These are phyloP conservation scores for Fusarium sp. DNA, from an alignment of 2,329 filamentous ascomycete species.

Conservation along the genomic window DNA sequence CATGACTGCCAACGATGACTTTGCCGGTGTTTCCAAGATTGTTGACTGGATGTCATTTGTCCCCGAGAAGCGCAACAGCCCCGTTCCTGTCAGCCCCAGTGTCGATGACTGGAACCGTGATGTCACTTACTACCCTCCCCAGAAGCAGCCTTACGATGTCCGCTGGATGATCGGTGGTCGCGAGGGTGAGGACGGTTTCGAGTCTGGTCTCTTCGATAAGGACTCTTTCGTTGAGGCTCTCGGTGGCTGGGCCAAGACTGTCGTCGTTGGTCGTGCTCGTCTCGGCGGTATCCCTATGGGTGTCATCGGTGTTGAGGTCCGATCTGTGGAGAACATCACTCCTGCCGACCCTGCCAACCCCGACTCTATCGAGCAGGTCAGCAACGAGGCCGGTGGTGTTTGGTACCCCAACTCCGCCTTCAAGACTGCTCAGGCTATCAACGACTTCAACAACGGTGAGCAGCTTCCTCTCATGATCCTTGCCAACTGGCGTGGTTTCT, in stretches of 20 bases:
- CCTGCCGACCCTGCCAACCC: conserved; percentile 98
- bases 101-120: conserved; percentile 94
- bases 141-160: conserved; percentile 90
- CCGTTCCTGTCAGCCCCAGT: conserved; percentile 90
- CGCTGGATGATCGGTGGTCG: conserved; percentile 92
- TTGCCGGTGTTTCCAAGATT: conserved; percentile 97
- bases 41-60: conserved; percentile 98
- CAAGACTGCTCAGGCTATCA: conserved; percentile 99
- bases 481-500: conserved; percentile 99
- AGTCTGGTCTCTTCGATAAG: conserved; percentile 93
- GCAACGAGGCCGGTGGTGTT: conserved; percentile 95
- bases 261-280: conserved; percentile 95
- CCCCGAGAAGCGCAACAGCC: conserved; percentile 92
- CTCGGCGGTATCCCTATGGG: conserved; percentile 97
- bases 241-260: conserved; percentile 95
- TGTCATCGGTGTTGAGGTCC: conserved; percentile 97
- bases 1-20: conserved; percentile 97
- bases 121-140: conserved; percentile 81
- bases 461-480: conserved; percentile 99
- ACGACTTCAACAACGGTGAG: conserved; percentile 99
- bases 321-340: conserved; percentile 94
- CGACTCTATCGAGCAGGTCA: conserved; percentile 96
- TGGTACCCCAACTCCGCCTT: conserved; percentile 99
- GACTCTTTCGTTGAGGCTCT: conserved; percentile 97
- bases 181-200: conserved; percentile 80